Evolutionary conservation across 495 filamentous ascomycete species (phyloP).

Genomic region (Penicillium samsonianum): DNA sequence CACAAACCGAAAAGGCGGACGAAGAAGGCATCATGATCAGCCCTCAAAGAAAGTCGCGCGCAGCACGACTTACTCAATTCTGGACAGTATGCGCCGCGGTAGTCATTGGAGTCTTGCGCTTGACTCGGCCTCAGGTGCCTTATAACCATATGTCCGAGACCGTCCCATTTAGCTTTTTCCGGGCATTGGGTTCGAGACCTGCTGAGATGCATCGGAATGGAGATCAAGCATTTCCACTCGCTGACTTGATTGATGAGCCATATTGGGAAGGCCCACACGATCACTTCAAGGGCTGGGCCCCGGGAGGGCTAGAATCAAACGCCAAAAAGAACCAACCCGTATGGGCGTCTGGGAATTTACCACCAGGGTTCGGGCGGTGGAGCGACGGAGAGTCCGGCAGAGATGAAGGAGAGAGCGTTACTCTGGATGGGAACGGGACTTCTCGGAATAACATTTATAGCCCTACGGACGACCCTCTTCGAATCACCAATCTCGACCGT

Average conservation of each 20-base stretch:
- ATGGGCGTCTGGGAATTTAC: slow-evolving; percentile 24
- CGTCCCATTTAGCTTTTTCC: slow-evolving; percentile 26
- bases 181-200: slow-evolving; percentile 10
- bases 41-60: not conserved
- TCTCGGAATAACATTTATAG: slow-evolving; percentile 28
- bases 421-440: not conserved
- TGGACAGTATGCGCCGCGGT: slow-evolving; percentile 14
- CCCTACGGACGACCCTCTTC: slow-evolving; percentile 37
- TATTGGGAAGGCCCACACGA: slow-evolving; percentile 27
- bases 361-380: slow-evolving; percentile 28
- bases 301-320: not conserved
- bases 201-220: not conserved
- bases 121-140: slow-evolving; percentile 27
- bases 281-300: slow-evolving; percentile 30
- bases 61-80: slow-evolving; percentile 3
- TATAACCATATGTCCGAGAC: slow-evolving; percentile 30
- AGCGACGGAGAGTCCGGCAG: not conserved
- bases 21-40: slow-evolving; percentile 7
- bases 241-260: slow-evolving; percentile 15
- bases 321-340: slow-evolving; percentile 4
- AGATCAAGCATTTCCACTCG: slow-evolving; percentile 22
- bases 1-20: slow-evolving; percentile 1
- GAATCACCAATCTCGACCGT: slow-evolving; percentile 41
- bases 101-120: slow-evolving; percentile 10
- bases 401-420: not conserved